Base-by-base conservation (phyloP, 2,329 filamentous ascomycete species). In the Acephala macrosclerotiorum region DNA sequence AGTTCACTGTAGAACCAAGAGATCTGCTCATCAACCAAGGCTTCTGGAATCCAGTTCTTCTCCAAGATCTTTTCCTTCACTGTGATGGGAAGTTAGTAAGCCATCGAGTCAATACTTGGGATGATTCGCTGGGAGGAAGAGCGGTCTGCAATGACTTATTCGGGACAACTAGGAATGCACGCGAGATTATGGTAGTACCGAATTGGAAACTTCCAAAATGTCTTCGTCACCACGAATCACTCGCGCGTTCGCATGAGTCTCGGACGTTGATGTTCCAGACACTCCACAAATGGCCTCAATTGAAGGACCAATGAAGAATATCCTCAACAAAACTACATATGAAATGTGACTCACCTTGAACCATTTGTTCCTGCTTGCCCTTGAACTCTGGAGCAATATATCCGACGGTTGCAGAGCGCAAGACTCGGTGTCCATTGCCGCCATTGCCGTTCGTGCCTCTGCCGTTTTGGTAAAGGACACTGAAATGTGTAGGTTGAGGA, bases 1-100 rank as follows among this genome's bases (percentile, higher is more conserved):
- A 99, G 88, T 79, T 96, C 91, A 78, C 96, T 92, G 84, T 99
- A 99, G 84, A 99, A 99, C 95, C 96, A 99, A 66, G 88, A 86
- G 60, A 94, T 92, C 81, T 99, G 94, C 29, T 89, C 86, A 69
- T 96, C 91, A 69, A 97, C 86, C 71, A 97, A 91, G 60, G 91
- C 85, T 64, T 87, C 85, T 1, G 96, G 96, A 68, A 99, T 92
- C 87, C 96, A 97, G 66, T 90, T 92, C 70, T 69, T 69, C 42
- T 70, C 69, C 47, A 71, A 68, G 89, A 97, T 97, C 84, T 98
- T 96, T 77, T 93, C 89, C 72, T 89, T 86, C 81, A 76, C 74
- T 75, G 51, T 29, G 22, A 42, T 29, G 22, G 22, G 6, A 16
- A 67, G 58, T 74, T 45, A 71, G 69, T 36, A 49, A 26, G 26